phyloP scores from a whole-genome alignment of 345 rosid species.

The Trapa incisa region DNA sequence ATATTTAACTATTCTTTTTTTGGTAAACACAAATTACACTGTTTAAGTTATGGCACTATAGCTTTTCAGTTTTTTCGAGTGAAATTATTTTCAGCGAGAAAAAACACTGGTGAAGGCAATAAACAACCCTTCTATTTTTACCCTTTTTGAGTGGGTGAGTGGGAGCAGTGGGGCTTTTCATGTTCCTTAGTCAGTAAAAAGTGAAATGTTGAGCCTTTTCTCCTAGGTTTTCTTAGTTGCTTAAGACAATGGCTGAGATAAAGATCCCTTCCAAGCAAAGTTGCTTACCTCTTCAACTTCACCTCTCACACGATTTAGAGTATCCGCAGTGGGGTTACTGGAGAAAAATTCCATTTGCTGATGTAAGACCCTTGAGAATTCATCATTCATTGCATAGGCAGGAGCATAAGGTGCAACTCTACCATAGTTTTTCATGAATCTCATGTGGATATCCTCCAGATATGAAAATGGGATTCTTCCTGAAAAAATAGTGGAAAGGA shows the following conservation, averaged over 20 bases:
- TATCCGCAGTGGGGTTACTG: slow-evolving; percentile 75
- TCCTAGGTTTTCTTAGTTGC: not conserved
- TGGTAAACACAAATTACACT: too few relatives aligned
- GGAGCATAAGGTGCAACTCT: slow-evolving; percentile 73
- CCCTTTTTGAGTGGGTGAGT: too few relatives aligned
- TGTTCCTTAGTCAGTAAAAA: not conserved
- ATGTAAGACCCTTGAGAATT: slow-evolving; percentile 95
- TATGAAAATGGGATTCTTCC: slow-evolving; percentile 98
- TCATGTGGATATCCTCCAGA: slow-evolving; percentile 91
- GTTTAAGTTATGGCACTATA: too few relatives aligned
- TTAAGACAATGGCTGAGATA: not conserved
- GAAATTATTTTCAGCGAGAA: too few relatives aligned
- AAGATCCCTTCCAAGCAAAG: slow-evolving; percentile 8
- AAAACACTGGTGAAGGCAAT: too few relatives aligned
- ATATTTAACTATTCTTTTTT: too few relatives aligned
- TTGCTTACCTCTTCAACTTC: slow-evolving; percentile 77
- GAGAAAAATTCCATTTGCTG: slow-evolving; percentile 99
- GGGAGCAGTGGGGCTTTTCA: too few relatives aligned
- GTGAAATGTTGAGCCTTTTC: not conserved
- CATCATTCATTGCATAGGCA: slow-evolving; percentile 97
- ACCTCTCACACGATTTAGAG: slow-evolving; percentile 85
- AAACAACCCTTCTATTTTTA: too few relatives aligned
- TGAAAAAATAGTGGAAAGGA: slow-evolving; percentile 11
- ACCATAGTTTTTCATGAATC: slow-evolving; percentile 94
- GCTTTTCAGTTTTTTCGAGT: too few relatives aligned